These are phyloP conservation scores for Scleroderma bovista DNA, from an alignment of 768 basidiomycete species.

Conservation along the genomic window DNA sequence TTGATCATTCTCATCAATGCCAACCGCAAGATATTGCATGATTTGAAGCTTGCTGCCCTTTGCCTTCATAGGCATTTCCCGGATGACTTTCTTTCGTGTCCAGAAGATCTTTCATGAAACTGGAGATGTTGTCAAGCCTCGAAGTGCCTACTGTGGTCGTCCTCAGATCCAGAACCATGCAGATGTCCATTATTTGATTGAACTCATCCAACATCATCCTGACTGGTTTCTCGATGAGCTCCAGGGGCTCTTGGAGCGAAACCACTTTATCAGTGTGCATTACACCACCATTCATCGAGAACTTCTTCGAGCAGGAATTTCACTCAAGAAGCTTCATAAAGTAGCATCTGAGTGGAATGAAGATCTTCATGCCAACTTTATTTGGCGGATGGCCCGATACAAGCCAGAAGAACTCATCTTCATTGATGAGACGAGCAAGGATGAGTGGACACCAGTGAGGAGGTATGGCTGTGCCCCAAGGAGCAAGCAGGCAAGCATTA, in stretches of 20 bases:
- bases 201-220: conserved; percentile 14
- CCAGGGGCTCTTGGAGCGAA: not conserved
- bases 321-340: conserved; percentile 14
- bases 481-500: conserved; percentile 2
- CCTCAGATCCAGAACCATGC: not conserved
- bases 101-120: too few relatives aligned
- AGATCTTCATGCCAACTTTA: not conserved
- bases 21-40: too few relatives aligned
- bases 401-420: conserved; percentile 10
- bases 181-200: conserved; percentile 13
- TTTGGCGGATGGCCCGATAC: conserved; percentile 11
- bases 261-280: conserved; percentile 29
- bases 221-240: conserved; percentile 21
- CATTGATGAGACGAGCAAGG: conserved; percentile 27
- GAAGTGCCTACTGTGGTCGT: too few relatives aligned
- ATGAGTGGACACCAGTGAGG: conserved; percentile 20
- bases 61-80: too few relatives aligned
- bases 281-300: conserved; percentile 27
- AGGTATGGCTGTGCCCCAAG: conserved; percentile 14
- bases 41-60: too few relatives aligned
- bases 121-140: too few relatives aligned
- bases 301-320: conserved; percentile 21
- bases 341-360: not conserved
- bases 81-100: too few relatives aligned
- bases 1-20: too few relatives aligned